phyloP scores from a whole-genome alignment of 352 stramenopile genomes.

The Globisporangium alternatum region DNA sequence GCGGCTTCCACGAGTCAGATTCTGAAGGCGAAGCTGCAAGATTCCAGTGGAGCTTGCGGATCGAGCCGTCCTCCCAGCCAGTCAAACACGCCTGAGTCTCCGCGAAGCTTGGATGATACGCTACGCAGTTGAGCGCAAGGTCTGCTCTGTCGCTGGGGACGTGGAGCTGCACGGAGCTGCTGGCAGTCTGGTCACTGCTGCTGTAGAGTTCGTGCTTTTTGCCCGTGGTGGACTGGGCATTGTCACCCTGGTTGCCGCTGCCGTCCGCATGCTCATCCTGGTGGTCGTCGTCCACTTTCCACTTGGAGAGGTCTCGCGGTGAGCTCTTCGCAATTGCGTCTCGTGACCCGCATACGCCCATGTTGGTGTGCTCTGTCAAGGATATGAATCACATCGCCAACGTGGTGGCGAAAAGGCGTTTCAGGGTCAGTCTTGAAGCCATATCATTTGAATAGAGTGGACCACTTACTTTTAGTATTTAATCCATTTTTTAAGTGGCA shows the following conservation, averaged over 20 bases:
- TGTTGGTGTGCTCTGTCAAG: constrained; percentile 9
- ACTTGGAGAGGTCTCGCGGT: constrained; percentile 33
- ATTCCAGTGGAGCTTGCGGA: constrained; percentile 44
- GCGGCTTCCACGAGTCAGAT: constrained; percentile 40
- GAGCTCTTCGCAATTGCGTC: constrained; percentile 13
- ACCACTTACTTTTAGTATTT: neutral
- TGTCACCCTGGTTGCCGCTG: neutral
- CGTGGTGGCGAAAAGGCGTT: neutral
- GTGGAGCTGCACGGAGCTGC: neutral
- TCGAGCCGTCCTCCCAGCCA: constrained; percentile 74
- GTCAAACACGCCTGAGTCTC: constrained; percentile 34
- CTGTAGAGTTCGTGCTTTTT: constrained; percentile 12
- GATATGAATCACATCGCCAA: too few relatives aligned
- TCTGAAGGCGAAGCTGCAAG: neutral
- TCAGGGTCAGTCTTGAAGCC: neutral
- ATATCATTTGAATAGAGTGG: neutral
- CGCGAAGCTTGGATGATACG: constrained; percentile 28
- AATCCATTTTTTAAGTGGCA: neutral
- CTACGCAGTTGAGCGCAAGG: constrained; percentile 52
- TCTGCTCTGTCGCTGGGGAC: neutral
- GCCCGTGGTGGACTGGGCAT: neutral
- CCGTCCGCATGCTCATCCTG: neutral
- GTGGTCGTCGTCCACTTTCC: constrained; percentile 34
- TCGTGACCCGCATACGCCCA: constrained; percentile 53
- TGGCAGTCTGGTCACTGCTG: neutral